Base-by-base conservation (phyloP, 1,284 basidiomycete genomes). In the Ceratobasidium sp. region DNA sequence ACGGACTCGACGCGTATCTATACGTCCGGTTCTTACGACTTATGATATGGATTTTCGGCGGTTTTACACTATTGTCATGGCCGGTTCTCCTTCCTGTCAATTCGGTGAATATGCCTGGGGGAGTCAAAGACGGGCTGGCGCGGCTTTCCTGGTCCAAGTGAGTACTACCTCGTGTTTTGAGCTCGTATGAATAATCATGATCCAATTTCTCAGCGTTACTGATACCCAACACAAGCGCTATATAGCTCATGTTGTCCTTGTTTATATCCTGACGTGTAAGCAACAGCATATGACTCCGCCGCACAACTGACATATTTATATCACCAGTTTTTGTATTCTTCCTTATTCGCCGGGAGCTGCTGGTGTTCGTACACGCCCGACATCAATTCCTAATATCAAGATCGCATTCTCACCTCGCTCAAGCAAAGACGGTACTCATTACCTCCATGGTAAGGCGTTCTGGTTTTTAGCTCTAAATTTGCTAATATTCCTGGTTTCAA, bases 1-100 rank as follows among this genome's bases (percentile, higher is more conserved):
- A 97, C 73, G 96, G 96, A 38, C 85, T 93, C 70, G 96, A 99
- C 77, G 92, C 94, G 34, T 99, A 96, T 82, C 90, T 97, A 77
- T 98, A 93, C 75, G 87, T 97, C 54, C 89, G 93, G 68, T 98
- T 92, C 78, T 83, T 96, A 40, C 76, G 79, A 20, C 68, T 92
- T 82, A 89, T 93, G 85, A 78, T 91, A 64, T 86, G 88, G 74
- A 82, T 96, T 90, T 96, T 76, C 91, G 88, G 91, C 69, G 55
- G 79, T 69, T 73, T 82, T 54, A 79, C 80, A 25, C 72, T 91
- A 69, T 71, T 92, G 56, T 87, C 88, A 2, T 93, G 91, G 90
- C 76, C 78, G 31, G 79, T 92, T 49, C 83, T 92, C 31, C 78
- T 92, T 3, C 92, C 93, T 34, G 79, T 91, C 74, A 86, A 87